Conservation (phyloP, 208 protist genomes). For the Leishmania braziliensis region DNA sequence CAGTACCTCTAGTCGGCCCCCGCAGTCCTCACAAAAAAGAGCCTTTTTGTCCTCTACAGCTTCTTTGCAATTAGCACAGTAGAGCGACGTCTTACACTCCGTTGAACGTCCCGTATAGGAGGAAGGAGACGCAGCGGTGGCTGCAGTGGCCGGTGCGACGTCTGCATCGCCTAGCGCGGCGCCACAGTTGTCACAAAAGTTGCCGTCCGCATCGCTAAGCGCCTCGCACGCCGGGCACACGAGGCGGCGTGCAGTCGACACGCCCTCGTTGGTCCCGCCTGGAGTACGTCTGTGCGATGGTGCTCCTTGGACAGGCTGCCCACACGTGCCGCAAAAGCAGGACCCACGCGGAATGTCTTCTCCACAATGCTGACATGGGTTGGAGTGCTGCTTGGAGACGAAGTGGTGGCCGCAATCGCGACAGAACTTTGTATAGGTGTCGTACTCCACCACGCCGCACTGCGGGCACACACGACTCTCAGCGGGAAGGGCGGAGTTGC, state of each 20-base stretch:
- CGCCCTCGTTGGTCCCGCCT: conserved; percentile 53
- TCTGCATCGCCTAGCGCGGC: conserved; percentile 63
- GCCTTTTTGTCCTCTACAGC: conserved; percentile 42
- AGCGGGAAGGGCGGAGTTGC: conserved; percentile 30
- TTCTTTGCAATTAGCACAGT: conserved; percentile 62
- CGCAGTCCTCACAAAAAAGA: conserved; percentile 86
- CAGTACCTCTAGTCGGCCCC: conserved; percentile 47
- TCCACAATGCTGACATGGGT: conserved; percentile 67
- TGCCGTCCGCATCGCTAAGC: conserved; percentile 77
- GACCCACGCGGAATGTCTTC: conserved; percentile 70
- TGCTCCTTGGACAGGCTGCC: conserved; percentile 63
- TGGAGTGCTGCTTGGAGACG: conserved; percentile 33
- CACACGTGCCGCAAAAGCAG: conserved; percentile 86
- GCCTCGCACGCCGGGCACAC: conserved; percentile 72
- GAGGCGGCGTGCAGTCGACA: conserved; percentile 46
- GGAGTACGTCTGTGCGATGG: conserved; percentile 37
- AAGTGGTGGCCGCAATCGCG: conserved; percentile 66
- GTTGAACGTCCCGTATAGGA: neutral
- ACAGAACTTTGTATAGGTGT: conserved; percentile 78
- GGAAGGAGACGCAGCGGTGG: neutral
- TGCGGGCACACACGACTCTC: conserved; percentile 52
- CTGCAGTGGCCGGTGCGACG: neutral
- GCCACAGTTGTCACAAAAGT: conserved; percentile 90
- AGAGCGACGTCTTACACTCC: conserved; percentile 33
- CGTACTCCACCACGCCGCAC: conserved; percentile 80